These are phyloP conservation scores for Aeschynomene evenia DNA, from an alignment of 306 rosid species.

Conservation along the genomic window DNA sequence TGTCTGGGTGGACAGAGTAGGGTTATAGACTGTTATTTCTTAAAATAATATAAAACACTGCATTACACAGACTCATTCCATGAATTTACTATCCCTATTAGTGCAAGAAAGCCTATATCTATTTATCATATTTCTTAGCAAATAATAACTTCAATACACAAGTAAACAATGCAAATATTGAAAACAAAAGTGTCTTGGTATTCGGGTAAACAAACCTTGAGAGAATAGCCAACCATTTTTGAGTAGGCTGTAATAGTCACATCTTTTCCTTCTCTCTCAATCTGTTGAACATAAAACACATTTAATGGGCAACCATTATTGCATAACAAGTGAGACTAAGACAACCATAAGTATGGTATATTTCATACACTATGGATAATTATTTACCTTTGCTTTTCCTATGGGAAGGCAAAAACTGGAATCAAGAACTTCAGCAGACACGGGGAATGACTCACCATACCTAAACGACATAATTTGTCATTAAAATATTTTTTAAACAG, in stretches of 20 bases:
- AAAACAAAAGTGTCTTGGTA: conserved; percentile 22
- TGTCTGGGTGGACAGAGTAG: conserved; percentile 1
- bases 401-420: conserved; percentile 95
- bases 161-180: conserved; percentile 12
- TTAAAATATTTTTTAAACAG: conserved; percentile 7
- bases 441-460: conserved; percentile 95
- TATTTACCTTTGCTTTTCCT: conserved; percentile 94
- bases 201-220: conserved; percentile 71
- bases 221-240: conserved; percentile 93
- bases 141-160: conserved; percentile 19
- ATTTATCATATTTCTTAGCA: not conserved
- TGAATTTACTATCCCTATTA: not conserved
- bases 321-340: conserved; percentile 15
- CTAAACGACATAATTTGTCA: conserved; percentile 48
- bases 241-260: conserved; percentile 95
- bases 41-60: not conserved
- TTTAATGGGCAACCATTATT: conserved; percentile 6
- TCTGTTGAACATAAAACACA: too few species aligned
- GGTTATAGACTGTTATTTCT: not conserved
- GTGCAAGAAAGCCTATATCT: conserved; percentile 26
- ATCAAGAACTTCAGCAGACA: conserved; percentile 96
- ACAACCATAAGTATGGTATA: conserved; percentile 16
- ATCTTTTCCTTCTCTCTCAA: conserved; percentile 98
- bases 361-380: conserved; percentile 20
- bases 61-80: not conserved